These are phyloP conservation scores for Microthyrium microscopicum DNA, from an alignment of 2,329 filamentous ascomycete genomes.

Conservation along the genomic window DNA sequence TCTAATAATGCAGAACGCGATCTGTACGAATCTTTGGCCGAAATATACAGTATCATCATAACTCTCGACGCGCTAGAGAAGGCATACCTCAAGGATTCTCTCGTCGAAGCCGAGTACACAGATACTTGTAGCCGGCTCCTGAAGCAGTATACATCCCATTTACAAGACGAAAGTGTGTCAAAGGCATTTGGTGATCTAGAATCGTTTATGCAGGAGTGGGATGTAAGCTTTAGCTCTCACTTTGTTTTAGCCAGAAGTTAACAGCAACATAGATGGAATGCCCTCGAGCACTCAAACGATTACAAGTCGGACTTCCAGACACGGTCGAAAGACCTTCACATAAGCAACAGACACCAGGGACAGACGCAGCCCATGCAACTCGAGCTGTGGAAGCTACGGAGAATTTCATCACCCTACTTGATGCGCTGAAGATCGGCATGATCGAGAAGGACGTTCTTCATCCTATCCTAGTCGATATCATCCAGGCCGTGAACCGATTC, in stretches of 20 bases:
- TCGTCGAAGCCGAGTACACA: constrained; percentile 82
- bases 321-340: constrained; percentile 49
- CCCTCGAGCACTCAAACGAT: constrained; percentile 78
- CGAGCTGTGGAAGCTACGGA: constrained; percentile 66
- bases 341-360: constrained; percentile 10
- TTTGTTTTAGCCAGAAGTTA: neutral
- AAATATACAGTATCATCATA: constrained; percentile 94
- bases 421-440: constrained; percentile 82
- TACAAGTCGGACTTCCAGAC: constrained; percentile 82
- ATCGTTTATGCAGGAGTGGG: constrained; percentile 81
- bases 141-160: constrained; percentile 91
- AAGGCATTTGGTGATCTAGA: constrained; percentile 75
- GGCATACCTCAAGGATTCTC: constrained; percentile 89
- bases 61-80: constrained; percentile 92
- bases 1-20: constrained; percentile 79
- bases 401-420: constrained; percentile 96
- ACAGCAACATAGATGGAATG: constrained; percentile 57
- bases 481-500: constrained; percentile 93
- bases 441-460: constrained; percentile 94
- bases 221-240: constrained; percentile 41
- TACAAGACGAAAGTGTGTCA: constrained; percentile 83
- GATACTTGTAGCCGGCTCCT: constrained; percentile 87
- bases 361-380: constrained; percentile 20
- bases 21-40: constrained; percentile 85
- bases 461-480: constrained; percentile 83